Conservation (phyloP, 306 rosid species). For the Inga oerstediana region DNA sequence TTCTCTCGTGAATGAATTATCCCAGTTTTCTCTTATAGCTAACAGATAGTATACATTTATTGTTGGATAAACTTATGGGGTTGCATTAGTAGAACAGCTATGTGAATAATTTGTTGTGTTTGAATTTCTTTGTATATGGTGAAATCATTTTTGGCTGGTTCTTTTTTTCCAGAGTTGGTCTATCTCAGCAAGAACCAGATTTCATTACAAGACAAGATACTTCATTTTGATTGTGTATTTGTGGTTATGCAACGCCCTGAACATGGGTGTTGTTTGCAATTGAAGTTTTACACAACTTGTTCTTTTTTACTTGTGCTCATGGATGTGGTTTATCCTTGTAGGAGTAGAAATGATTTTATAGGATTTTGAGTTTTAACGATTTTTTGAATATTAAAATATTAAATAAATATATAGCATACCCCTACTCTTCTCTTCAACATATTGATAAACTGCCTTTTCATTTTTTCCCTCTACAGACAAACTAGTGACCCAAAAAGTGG, state of each 20-base stretch:
- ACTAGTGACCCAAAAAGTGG: conserved; percentile 96
- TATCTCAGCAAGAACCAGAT: not conserved
- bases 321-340: not conserved
- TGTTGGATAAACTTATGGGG: not conserved
- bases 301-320: not conserved
- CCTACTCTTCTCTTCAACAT: conserved; percentile 9
- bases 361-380: conserved; percentile 1
- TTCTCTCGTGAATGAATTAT: too few species aligned
- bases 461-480: conserved; percentile 61
- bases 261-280: conserved; percentile 6
- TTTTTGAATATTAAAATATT: not conserved
- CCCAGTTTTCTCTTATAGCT: too few species aligned
- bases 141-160: conserved; percentile 5
- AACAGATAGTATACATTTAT: not conserved
- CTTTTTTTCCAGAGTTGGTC: not conserved
- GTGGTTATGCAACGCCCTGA: not conserved
- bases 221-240: not conserved
- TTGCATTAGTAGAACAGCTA: not conserved
- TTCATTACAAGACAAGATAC: not conserved
- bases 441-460: not conserved
- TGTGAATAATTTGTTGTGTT: not conserved
- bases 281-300: not conserved
- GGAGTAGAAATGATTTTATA: not conserved
- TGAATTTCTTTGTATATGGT: not conserved
- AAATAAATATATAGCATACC: not conserved